A percentile compares a stretch with the other conserved stretches of the same genome.
These are phyloP conservation scores for Penicillium sp. DNA, from an alignment of 2,329 filamentous ascomycete genomes.

Conservation along the genomic window DNA sequence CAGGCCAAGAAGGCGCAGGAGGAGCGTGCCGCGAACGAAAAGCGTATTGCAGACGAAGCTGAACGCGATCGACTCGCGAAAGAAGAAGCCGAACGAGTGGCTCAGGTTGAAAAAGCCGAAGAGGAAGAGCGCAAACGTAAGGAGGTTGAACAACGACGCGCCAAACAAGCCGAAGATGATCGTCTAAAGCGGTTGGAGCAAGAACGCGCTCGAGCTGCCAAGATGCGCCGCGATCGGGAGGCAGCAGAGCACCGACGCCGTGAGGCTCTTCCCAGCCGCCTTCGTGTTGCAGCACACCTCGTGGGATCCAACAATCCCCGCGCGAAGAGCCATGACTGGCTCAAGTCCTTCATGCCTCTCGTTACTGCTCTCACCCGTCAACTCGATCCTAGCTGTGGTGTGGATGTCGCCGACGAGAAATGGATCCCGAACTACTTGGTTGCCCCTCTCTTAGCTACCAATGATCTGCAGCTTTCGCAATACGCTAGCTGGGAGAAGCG, in stretches of 20 bases:
- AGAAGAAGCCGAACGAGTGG: constrained; percentile 39
- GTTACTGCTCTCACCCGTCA: constrained; percentile 46
- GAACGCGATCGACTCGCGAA: constrained; percentile 34
- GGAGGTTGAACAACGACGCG: constrained; percentile 44
- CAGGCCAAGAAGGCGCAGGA: constrained; percentile 33
- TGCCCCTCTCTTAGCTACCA: constrained; percentile 50
- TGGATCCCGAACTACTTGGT: constrained; percentile 53
- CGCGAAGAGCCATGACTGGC: constrained; percentile 45
- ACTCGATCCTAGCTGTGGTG: constrained; percentile 41
- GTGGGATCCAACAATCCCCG: constrained; percentile 45
- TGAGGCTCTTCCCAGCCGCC: constrained; percentile 47
- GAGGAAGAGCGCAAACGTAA: constrained; percentile 46
- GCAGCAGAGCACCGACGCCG: constrained; percentile 49
- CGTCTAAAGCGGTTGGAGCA: constrained; percentile 45
- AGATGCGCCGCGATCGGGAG: constrained; percentile 46
- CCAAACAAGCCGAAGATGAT: constrained; percentile 49
- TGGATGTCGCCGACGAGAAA: constrained; percentile 42
- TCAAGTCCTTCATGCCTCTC: constrained; percentile 49
- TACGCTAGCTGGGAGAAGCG: constrained; percentile 51
- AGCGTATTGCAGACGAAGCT: constrained; percentile 27
- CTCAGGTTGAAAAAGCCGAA: constrained; percentile 43
- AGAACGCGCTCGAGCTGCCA: constrained; percentile 44
- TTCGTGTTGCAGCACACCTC: constrained; percentile 47
- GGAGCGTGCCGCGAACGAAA: constrained; percentile 34
- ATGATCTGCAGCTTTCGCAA: constrained; percentile 51